These are phyloP conservation scores for Talaromyces rugulosus DNA, from an alignment of 2,329 filamentous ascomycete genomes.

Conservation along the genomic window DNA sequence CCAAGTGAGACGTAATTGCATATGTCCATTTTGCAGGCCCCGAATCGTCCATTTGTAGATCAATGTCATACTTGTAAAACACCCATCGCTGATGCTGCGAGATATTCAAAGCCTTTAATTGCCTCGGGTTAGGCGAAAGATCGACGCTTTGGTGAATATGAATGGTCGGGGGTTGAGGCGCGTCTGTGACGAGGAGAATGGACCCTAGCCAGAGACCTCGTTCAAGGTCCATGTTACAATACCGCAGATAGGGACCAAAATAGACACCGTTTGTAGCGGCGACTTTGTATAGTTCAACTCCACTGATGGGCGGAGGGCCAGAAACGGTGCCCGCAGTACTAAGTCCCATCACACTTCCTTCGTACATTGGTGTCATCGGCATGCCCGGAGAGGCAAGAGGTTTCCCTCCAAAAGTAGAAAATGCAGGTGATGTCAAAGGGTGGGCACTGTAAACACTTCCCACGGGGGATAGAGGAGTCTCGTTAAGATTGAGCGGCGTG, in stretches of 20 bases:
- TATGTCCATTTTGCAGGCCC: slow-evolving; percentile 89
- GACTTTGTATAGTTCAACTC: slow-evolving; percentile 91
- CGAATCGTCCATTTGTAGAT: slow-evolving; percentile 80
- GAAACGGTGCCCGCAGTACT: slow-evolving; percentile 44
- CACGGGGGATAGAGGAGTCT: slow-evolving; percentile 76
- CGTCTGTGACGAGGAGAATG: slow-evolving; percentile 88
- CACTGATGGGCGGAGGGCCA: slow-evolving; percentile 73
- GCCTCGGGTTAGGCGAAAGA: slow-evolving; percentile 85
- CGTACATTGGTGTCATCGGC: slow-evolving; percentile 77
- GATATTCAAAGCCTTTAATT: slow-evolving; percentile 77
- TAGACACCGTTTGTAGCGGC: slow-evolving; percentile 94
- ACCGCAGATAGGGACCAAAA: slow-evolving; percentile 92
- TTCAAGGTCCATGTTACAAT: slow-evolving; percentile 96
- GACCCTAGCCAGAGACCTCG: slow-evolving; percentile 87
- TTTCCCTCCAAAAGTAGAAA: slow-evolving; percentile 47
- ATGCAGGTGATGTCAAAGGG: slow-evolving; percentile 64
- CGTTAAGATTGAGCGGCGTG: slow-evolving; percentile 79
- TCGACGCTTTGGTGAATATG: slow-evolving; percentile 89
- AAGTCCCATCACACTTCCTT: slow-evolving; percentile 58
- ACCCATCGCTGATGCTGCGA: slow-evolving; percentile 89
- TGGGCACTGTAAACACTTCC: slow-evolving; percentile 69
- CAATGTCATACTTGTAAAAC: slow-evolving; percentile 92
- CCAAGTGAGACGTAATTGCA: slow-evolving; percentile 91
- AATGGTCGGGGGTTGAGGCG: slow-evolving; percentile 88
- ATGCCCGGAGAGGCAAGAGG: slow-evolving; percentile 75